Evolutionary conservation across 2,329 filamentous ascomycete species (phyloP), one percentile per base, ranked within the genome.

Genomic region (Penicillium sp.): DNA sequence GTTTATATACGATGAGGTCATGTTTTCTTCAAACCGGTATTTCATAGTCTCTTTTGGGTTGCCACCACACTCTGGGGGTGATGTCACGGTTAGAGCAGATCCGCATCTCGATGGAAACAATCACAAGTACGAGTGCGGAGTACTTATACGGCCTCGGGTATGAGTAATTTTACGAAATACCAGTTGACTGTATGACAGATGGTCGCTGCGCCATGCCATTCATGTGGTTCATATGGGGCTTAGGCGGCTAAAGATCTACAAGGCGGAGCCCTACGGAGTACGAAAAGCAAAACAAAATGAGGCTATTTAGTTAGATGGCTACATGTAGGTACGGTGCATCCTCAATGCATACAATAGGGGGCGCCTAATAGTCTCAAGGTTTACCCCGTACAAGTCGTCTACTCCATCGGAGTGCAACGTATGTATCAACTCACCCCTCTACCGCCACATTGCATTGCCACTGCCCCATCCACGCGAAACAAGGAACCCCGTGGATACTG

Each of bases 51-150:
- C 29, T 34, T 34, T 36, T 16, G 10, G 9, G 5, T 42, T n/a
- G 46, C 2, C 16, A 11, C 7, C 13, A 31, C 7, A 7, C 36
- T 21, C 38, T 31, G 6, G 14, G 13, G 31, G 40, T 54, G 52
- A 54, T 54, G 52, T 54, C 52, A 54, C 47, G 24, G 24, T 34
- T 34, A 34, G 13, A 34, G 9, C 31, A 34, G 31, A 34, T 9
- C 11, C 13, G 16, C n/a, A 44, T 29, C 24, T 27, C 38, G 4
- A 27, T 5, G 4, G 24, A 27, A 27, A 27, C 24, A 27, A 8
- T 27, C 24, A 27, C 5, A 5, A 6, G 24, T 8, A 27, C 24
- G 13, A 18, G 18, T 18, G 18, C 29, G 13, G 31, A 34, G 31
- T 34, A 34, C 8, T 34, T 34, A 14, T 34, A 34, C 24, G 5